phyloP scores from a whole-genome alignment of 164 flowering plant species.

The Protea cynaroides region DNA sequence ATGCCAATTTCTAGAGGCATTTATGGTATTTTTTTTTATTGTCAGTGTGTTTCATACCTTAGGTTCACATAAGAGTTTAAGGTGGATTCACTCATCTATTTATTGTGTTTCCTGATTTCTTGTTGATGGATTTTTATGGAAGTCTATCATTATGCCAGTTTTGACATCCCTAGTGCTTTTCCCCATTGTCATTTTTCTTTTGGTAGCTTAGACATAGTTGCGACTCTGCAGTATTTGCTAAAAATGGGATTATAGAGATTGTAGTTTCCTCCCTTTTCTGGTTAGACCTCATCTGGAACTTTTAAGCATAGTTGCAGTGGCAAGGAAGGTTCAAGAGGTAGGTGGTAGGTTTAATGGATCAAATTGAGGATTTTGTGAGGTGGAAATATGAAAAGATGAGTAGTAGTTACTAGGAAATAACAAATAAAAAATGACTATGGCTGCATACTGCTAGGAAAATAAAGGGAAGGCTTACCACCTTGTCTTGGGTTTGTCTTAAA shows the following conservation, averaged over 20 bases:
- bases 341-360: too few species aligned
- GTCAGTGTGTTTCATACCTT: neutral
- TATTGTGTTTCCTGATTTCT: neutral
- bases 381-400: too few species aligned
- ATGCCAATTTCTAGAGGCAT: neutral
- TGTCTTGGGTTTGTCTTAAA: too few species aligned
- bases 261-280: too few species aligned
- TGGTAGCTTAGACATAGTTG: neutral
- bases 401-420: too few species aligned
- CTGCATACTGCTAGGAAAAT: too few species aligned
- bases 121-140: neutral
- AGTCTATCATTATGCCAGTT: neutral
- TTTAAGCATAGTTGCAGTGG: too few species aligned
- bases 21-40: neutral
- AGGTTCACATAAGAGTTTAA: neutral
- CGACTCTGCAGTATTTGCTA: neutral
- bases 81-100: neutral
- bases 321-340: too few species aligned
- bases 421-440: too few species aligned
- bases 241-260: neutral
- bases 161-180: neutral
- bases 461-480: too few species aligned
- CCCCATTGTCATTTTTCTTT: neutral
- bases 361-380: too few species aligned
- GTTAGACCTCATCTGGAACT: too few species aligned